These are phyloP conservation scores for Cicer judaicum DNA, from an alignment of 306 rosid genomes.

Conservation along the genomic window DNA sequence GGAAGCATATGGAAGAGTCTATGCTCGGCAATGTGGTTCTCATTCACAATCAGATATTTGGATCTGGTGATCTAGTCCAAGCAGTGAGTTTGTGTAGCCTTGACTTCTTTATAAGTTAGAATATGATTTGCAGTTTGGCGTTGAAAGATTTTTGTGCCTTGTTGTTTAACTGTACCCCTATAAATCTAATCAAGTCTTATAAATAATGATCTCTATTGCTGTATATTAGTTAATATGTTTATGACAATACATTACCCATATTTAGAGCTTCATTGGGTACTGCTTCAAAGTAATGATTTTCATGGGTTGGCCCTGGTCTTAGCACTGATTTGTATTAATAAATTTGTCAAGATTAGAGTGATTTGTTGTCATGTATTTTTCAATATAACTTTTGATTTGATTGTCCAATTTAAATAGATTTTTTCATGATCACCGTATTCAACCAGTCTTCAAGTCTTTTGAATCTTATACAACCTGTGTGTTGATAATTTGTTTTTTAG, in stretches of 20 bases:
- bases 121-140: slow-evolving; percentile 23
- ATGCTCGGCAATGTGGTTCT: slow-evolving; percentile 56
- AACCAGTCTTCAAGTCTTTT: neutral
- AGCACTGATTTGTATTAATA: neutral
- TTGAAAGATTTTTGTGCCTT: slow-evolving; percentile 11
- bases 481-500: neutral
- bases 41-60: slow-evolving; percentile 76
- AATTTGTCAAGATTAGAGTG: neutral
- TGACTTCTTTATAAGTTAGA: neutral
- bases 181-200: neutral
- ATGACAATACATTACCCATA: neutral
- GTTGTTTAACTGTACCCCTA: neutral
- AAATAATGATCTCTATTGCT: neutral
- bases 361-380: neutral
- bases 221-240: neutral
- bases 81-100: slow-evolving; percentile 58
- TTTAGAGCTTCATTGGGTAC: neutral
- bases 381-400: neutral
- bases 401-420: neutral
- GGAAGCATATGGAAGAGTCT: slow-evolving; percentile 72
- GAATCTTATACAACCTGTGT: neutral
- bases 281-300: neutral
- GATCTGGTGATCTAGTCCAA: slow-evolving; percentile 65
- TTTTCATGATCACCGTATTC: neutral
- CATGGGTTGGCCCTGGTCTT: slow-evolving; percentile 3